Evolutionary conservation across 306 rosid species (phyloP), one percentile per base, ranked within the genome.

Genomic region (Fragaria vesca): DNA sequence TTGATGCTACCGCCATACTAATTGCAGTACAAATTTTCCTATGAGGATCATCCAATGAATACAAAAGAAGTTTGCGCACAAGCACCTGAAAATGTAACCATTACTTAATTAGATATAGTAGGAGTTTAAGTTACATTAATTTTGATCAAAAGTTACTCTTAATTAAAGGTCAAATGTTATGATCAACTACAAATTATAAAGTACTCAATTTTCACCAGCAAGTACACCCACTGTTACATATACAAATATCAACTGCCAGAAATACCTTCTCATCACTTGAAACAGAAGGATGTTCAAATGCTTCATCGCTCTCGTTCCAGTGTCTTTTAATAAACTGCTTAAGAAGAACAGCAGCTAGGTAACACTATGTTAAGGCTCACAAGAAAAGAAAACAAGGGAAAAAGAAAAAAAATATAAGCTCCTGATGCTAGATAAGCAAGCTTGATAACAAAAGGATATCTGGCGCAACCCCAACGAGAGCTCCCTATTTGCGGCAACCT

Each of bases 301-400:
- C 76, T 51, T 92, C 97, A 30, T 92, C 98, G 57, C 78, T 92
- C 86, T 92, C 97, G 78, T 89, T 90, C 98, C 98, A 95, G 81
- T 91, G 98, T 87, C 86, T 95, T 79, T 91, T 92, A 69, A 95
- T 90, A 47, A 91, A 91, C 83, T 92, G 97, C 88, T 92, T 95
- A 32, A 95, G 89, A 85, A 95, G 97, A 80, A 95, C 97, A 36
- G 98, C 97, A 84, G 98, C 98, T 95, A 95, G 84, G 98, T 95
- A 85, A 78, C 57, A 69, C 80, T 55, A 57, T 28, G 97, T 95
- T 80, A 95, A 95, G 68, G 83, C 78, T 75, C 75, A 82, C 91
- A 92, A 83, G 72, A 92, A 92, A 82, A 38, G 0, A 38, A 38
- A 36, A 36, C 6, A 67, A 70, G 16, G 40, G 51, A 8, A 34